Evolutionary conservation across 2,329 filamentous ascomycete species (phyloP).

Genomic region (Ophiostoma piceae): DNA sequence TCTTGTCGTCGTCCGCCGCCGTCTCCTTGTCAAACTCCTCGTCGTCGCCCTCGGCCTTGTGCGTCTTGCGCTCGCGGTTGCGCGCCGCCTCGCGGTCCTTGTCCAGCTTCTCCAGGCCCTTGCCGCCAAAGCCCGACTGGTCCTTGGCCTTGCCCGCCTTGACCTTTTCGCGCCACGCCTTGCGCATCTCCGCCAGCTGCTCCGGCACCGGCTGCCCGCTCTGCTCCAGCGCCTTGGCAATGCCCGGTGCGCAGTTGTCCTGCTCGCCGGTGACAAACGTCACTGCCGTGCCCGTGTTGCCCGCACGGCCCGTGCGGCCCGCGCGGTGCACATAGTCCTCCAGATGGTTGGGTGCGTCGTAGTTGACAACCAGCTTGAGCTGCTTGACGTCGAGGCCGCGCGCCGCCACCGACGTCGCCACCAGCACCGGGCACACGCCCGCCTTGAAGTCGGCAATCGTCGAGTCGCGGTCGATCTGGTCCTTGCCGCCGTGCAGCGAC

Average conservation of each 20-base stretch:
- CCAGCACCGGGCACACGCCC: slow-evolving; percentile 80
- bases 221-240: slow-evolving; percentile 86
- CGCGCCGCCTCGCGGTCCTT: slow-evolving; percentile 84
- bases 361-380: slow-evolving; percentile 92
- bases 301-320: slow-evolving; percentile 88
- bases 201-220: slow-evolving; percentile 81
- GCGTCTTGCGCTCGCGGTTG: slow-evolving; percentile 78
- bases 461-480: slow-evolving; percentile 87
- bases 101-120: slow-evolving; percentile 86
- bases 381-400: slow-evolving; percentile 95
- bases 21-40: slow-evolving; percentile 70
- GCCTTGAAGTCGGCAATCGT: slow-evolving; percentile 92
- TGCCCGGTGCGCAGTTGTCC: slow-evolving; percentile 81
- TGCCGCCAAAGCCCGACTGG: slow-evolving; percentile 86
- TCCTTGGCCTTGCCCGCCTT: slow-evolving; percentile 89
- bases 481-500: slow-evolving; percentile 90
- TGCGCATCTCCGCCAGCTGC: slow-evolving; percentile 58
- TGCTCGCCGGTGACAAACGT: slow-evolving; percentile 91
- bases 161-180: slow-evolving; percentile 79
- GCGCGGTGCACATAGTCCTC: slow-evolving; percentile 96
- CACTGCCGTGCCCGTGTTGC: slow-evolving; percentile 89
- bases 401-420: slow-evolving; percentile 92
- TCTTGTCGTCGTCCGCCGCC: slow-evolving; percentile 57
- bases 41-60: slow-evolving; percentile 78
- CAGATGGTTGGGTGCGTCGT: slow-evolving; percentile 85